Evolutionary conservation across 805 yeast species (phyloP).

Genomic region (Suhomyces xylopsoci): DNA sequence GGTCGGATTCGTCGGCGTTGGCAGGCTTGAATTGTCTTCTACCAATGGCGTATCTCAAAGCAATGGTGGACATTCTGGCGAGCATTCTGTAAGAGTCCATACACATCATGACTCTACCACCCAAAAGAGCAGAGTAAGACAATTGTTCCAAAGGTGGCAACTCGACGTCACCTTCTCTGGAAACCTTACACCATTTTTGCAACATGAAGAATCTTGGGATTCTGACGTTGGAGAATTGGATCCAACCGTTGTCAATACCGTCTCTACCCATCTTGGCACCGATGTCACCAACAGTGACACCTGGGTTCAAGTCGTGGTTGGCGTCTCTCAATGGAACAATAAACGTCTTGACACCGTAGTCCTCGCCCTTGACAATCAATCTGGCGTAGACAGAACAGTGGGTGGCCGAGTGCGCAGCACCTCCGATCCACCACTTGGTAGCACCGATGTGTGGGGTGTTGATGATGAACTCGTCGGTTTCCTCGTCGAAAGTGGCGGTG

Average conservation of each 20-base stretch:
- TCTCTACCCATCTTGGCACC: conserved; percentile 50
- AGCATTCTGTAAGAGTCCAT: conserved; percentile 41
- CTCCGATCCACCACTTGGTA: conserved; percentile 51
- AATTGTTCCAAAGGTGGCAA: conserved; percentile 47
- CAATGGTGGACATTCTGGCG: conserved; percentile 42
- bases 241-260: conserved; percentile 50
- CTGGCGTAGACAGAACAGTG: conserved; percentile 42
- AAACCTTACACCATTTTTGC: conserved; percentile 42
- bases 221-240: conserved; percentile 42
- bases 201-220: conserved; percentile 46
- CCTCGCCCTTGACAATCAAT: conserved; percentile 42
- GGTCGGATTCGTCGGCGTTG: conserved; percentile 17
- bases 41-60: conserved; percentile 44
- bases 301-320: conserved; percentile 41
- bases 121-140: conserved; percentile 41
- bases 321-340: conserved; percentile 46
- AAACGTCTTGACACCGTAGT: conserved; percentile 46
- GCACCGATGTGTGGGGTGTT: conserved; percentile 49
- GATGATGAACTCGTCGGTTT: conserved; percentile 40
- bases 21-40: conserved; percentile 44
- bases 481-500: conserved; percentile 46
- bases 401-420: conserved; percentile 48
- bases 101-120: conserved; percentile 46
- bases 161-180: conserved; percentile 37
- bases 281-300: conserved; percentile 45